Percentiles rank a stretch among this genome's conserved stretches.
Evolutionary conservation across 495 filamentous ascomycete species (phyloP).

Genomic region (Talaromyces proteolyticus): DNA sequence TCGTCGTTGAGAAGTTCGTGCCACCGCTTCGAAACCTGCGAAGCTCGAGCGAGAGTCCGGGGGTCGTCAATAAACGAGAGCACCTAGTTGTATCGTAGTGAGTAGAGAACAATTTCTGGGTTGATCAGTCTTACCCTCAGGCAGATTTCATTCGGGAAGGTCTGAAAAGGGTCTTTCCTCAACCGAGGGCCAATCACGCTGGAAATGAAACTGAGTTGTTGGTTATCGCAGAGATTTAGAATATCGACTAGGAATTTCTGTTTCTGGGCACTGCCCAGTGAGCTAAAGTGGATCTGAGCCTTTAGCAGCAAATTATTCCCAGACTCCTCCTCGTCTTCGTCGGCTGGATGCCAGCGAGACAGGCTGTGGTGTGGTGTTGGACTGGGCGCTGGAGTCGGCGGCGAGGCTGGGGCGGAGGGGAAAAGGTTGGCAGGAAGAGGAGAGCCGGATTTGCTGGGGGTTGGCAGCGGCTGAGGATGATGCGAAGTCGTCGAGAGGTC

Average conservation of each 20-base stretch:
- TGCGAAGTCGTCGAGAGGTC: conserved; percentile 30
- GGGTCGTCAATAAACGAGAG: conserved; percentile 94
- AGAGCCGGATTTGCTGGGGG: conserved; percentile 43
- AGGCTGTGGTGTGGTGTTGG: conserved; percentile 57
- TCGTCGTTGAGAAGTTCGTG: conserved; percentile 90
- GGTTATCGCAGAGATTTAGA: conserved; percentile 86
- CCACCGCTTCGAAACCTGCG: conserved; percentile 90
- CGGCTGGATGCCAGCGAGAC: conserved; percentile 48
- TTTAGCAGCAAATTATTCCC: conserved; percentile 51
- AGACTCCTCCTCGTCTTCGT: conserved; percentile 16
- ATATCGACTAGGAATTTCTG: conserved; percentile 72
- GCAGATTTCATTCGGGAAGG: conserved; percentile 86
- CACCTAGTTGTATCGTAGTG: conserved; percentile 45
- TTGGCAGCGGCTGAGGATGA: conserved; percentile 45
- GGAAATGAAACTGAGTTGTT: conserved; percentile 90
- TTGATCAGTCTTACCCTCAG: conserved; percentile 56
- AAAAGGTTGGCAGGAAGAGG: conserved; percentile 53
- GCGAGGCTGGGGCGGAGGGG: conserved; percentile 61
- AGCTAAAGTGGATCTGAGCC: conserved; percentile 48
- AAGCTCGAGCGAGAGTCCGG: conserved; percentile 82
- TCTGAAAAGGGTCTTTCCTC: conserved; percentile 91
- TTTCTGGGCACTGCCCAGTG: conserved; percentile 47
- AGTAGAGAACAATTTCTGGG: not conserved
- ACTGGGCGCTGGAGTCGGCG: conserved; percentile 63
- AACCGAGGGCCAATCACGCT: conserved; percentile 86